Base-by-base conservation (phyloP, 441 rosid species). In the Sinapis alba region DNA sequence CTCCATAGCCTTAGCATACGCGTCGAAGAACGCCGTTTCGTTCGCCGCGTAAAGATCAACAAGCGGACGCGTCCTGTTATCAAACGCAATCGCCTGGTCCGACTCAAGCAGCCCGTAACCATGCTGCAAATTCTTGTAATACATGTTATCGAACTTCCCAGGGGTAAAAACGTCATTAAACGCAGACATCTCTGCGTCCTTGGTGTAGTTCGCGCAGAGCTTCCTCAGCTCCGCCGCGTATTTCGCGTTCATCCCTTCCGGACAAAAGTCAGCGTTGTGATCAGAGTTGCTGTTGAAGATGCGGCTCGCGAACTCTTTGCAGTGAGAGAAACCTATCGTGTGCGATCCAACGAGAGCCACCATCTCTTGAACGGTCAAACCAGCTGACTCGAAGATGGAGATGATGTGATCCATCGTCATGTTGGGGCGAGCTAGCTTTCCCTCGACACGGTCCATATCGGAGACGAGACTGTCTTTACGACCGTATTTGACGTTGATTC, bases 271-370 rank as follows among this genome's bases (percentile, higher is more conserved):
- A 34, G 20, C 45, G 10, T 7, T 18, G 18, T 34, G 28, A 50
- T 78, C 89, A 1, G 76, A 72, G 10, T 58, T 76, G 65, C 53
- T 73, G 69, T 81, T 80, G 61, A 76, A 83, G 65, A 92, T 13
- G 26, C 78, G 57, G 16, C 63, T 38, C 5, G 81, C 83, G 76
- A 90, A 90, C 74, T 92, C 91, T 65, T 81, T 85, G 80, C 97
- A 89, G 20, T 92, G 97, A 0, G 94, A 72, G 83, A 92, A 92
- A 2, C 97, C 96, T 8, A 92, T 85, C 4, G 97, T 90, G 78
- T 92, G 97, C 5, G 91, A 90, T 0, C 96, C 94, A 3, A 76
- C 67, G 11, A 90, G 82, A 2, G 94, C 90, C 1, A 87, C 96
- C 90, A 89, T 81, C 65, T 92, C 91, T 41, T 83, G 86, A 4